Evolutionary conservation across 2,329 filamentous ascomycete genomes (phyloP).

Genomic region (Neopestalotiopsis sp.): DNA sequence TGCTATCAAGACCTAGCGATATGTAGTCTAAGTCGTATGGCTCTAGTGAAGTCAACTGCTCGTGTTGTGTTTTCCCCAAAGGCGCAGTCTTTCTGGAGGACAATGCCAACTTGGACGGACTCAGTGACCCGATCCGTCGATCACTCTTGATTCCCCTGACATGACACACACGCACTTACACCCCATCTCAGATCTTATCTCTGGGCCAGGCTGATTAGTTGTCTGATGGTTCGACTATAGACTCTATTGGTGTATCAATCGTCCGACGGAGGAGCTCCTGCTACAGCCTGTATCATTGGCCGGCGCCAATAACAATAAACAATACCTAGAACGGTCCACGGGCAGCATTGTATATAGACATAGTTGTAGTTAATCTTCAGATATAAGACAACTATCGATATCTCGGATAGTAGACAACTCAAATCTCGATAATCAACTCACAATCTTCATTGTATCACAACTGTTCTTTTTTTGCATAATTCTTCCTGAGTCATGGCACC

Average conservation of each 20-base stretch:
- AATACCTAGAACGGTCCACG: background rate
- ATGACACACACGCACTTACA: background rate
- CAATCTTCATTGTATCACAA: background rate
- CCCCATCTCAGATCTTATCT: background rate
- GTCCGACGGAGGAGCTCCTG: background rate
- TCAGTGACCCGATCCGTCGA: background rate
- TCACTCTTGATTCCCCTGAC: background rate
- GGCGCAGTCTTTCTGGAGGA: background rate
- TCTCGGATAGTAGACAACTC: background rate
- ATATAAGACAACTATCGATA: conserved; percentile 1
- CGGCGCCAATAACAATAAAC: background rate
- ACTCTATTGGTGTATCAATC: background rate
- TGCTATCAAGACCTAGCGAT: background rate
- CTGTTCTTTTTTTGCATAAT: background rate
- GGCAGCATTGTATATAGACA: background rate
- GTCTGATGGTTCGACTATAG: background rate
- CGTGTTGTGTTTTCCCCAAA: background rate
- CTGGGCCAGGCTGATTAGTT: background rate
- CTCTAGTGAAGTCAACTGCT: background rate
- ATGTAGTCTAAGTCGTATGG: background rate
- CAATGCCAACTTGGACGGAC: background rate
- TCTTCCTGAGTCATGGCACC: conserved; percentile 4
- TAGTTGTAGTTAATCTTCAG: background rate
- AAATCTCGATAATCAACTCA: background rate
- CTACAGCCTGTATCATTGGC: background rate